Conservation (phyloP, 306 rosid genomes). For the Canavalia ensiformis region DNA sequence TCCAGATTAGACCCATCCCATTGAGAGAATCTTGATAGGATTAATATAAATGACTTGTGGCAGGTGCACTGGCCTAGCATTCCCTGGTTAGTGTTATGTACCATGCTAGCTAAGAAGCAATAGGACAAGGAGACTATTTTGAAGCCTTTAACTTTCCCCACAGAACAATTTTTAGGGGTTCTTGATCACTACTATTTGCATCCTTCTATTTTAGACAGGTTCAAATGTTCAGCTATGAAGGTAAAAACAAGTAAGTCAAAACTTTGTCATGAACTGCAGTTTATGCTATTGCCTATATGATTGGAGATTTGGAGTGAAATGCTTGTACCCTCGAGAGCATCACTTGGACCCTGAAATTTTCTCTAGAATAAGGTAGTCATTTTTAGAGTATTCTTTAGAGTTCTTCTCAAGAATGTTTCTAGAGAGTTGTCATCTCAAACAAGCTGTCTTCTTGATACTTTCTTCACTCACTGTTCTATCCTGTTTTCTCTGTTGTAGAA, state of each 20-base stretch:
- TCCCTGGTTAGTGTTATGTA: background rate
- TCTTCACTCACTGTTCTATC: background rate
- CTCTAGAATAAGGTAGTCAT: background rate
- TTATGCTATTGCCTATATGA: background rate
- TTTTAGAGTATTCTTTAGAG: background rate
- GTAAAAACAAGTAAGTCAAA: background rate
- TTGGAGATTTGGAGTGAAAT: background rate
- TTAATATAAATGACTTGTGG: background rate
- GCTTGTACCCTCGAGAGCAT: slow-evolving; percentile 4
- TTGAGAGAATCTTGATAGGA: background rate
- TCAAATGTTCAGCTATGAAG: background rate
- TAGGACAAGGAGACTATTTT: background rate
- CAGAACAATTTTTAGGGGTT: background rate
- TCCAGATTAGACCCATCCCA: background rate
- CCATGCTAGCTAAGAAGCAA: background rate
- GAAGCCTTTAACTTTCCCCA: background rate
- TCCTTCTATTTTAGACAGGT: background rate
- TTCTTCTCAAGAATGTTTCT: slow-evolving; percentile 24
- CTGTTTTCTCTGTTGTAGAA: slow-evolving; percentile 13
- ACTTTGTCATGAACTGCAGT: background rate
- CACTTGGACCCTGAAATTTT: background rate
- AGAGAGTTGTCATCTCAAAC: slow-evolving; percentile 1
- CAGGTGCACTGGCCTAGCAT: background rate
- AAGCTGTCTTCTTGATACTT: background rate
- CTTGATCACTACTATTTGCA: background rate